Evolutionary conservation across 306 rosid species (phyloP), one percentile per base, ranked within the genome.

Genomic region (Cucurbita ficifolia): DNA sequence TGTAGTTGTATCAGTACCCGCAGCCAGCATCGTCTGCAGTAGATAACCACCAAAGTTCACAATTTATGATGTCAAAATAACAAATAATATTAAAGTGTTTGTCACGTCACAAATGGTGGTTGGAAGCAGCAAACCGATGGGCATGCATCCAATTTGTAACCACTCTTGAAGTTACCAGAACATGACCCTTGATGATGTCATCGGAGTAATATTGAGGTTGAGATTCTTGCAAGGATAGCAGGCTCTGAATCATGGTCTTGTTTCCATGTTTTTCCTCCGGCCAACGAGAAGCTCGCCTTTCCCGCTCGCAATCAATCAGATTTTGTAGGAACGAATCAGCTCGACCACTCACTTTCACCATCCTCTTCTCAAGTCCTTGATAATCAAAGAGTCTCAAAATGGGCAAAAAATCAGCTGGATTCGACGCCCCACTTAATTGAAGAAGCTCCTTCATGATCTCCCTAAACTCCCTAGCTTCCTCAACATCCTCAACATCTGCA

Each of bases 391-490:
- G 78, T 55, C 78, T 65, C 4, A 82, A 50, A 18, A 89, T 0
- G 4, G 90, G 84, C 50, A 87, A 60, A 42, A 79, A 87, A 36
- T 89, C 86, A 1, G 71, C 83, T 0, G 78, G 74, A 39, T 79
- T 57, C 0, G 84, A 45, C 3, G 74, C 83, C 38, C 83, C 76
- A 1, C 79, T 65, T 2, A 35, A 17, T 4, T 19, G 2, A 0
- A 57, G 1, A 1, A 82, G 18, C 79, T 89, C 88, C 33, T 68
- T 50, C 74, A 79, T 75, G 0, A 74, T 40, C 5, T 82, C 87
- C 65, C 83, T 81, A 29, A 89, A 87, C 21, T 53, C 60, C 75
- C 14, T 73, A 0, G 87, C 90, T 43, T 89, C 89, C 22, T 76
- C 81, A n/a, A 38, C 60, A 22, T 81, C 59, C 5, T 53, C 69